Percentiles rank a stretch among this genome's conserved stretches.
These are phyloP conservation scores for Boletus bicolor DNA, from an alignment of 768 basidiomycete species.

Conservation along the genomic window DNA sequence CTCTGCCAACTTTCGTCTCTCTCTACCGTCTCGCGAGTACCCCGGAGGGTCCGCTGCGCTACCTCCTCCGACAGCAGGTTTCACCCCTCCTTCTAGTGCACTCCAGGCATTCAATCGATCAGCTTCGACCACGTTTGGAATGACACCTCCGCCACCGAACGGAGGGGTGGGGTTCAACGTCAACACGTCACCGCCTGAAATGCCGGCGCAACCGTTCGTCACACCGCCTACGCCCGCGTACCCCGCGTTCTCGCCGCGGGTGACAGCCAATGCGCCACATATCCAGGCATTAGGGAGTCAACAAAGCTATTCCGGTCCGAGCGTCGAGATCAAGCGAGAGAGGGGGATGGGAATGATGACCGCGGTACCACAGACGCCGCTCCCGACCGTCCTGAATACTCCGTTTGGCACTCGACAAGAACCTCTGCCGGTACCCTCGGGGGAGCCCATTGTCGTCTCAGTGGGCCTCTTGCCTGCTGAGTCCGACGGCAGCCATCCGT, in stretches of 20 bases:
- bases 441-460: conserved; percentile 68
- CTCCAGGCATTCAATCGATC: conserved; percentile 31
- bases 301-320: conserved; percentile 48
- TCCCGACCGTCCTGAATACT: conserved; percentile 46
- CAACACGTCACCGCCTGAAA: conserved; percentile 11
- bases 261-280: conserved; percentile 49
- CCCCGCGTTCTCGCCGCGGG: conserved; percentile 56
- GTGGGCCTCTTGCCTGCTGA: conserved; percentile 47
- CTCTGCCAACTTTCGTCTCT: conserved; percentile 19
- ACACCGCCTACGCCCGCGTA: conserved; percentile 67
- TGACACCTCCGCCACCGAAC: conserved; percentile 32
- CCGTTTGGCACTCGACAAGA: conserved; percentile 33
- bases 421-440: conserved; percentile 18
- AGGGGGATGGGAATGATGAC: conserved; percentile 37
- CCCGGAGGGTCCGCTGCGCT: conserved; percentile 9
- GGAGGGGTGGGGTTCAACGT: conserved; percentile 9
- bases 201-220: conserved; percentile 18
- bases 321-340: conserved; percentile 67
- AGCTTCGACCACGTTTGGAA: conserved; percentile 33
- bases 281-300: conserved; percentile 53
- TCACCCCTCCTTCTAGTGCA: conserved; percentile 35
- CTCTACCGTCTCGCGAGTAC: conserved; percentile 29
- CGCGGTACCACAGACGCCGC: conserved; percentile 50
- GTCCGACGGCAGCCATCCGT: conserved; percentile 7
- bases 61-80: conserved; percentile 13